A percentile compares a stretch with the other conserved stretches of the same genome.
These are phyloP conservation scores for Aspergillus indologenus DNA, from an alignment of 495 filamentous ascomycete species.

Conservation along the genomic window DNA sequence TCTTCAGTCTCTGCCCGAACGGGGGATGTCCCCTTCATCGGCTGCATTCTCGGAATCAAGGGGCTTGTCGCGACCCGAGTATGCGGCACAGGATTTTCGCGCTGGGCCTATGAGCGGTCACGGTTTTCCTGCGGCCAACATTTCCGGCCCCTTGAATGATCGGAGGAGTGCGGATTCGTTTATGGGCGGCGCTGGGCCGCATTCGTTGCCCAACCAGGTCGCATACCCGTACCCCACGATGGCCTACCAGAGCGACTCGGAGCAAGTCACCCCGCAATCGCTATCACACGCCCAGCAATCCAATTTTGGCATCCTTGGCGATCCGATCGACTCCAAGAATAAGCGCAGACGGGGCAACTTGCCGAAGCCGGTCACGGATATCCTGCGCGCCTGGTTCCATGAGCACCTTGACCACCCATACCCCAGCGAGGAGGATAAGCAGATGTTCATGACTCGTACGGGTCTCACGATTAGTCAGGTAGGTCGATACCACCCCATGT, in stretches of 20 bases:
- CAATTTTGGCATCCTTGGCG: conserved; percentile 46
- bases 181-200: conserved; percentile 12
- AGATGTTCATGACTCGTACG: conserved; percentile 71
- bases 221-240: conserved; percentile 31
- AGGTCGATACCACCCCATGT: conserved; percentile 13
- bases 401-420: conserved; percentile 79
- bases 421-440: conserved; percentile 88
- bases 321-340: conserved; percentile 41
- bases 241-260: conserved; percentile 33
- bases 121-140: conserved; percentile 15
- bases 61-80: conserved; percentile 31
- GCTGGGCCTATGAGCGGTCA: conserved; percentile 14
- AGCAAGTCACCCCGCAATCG: conserved; percentile 31
- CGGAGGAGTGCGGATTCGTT: conserved; percentile 30
- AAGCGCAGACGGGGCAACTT: conserved; percentile 78
- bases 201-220: conserved; percentile 30
- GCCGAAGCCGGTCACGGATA: conserved; percentile 80
- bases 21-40: conserved; percentile 18
- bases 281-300: conserved; percentile 35
- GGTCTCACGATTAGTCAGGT: conserved; percentile 79
- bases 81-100: conserved; percentile 28
- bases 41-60: conserved; percentile 32
- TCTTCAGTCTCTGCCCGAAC: conserved; percentile 36
- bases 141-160: conserved; percentile 23
- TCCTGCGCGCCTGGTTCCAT: conserved; percentile 76